Conservation (phyloP, 495 filamentous ascomycete genomes). For the Xylaria grammica region DNA sequence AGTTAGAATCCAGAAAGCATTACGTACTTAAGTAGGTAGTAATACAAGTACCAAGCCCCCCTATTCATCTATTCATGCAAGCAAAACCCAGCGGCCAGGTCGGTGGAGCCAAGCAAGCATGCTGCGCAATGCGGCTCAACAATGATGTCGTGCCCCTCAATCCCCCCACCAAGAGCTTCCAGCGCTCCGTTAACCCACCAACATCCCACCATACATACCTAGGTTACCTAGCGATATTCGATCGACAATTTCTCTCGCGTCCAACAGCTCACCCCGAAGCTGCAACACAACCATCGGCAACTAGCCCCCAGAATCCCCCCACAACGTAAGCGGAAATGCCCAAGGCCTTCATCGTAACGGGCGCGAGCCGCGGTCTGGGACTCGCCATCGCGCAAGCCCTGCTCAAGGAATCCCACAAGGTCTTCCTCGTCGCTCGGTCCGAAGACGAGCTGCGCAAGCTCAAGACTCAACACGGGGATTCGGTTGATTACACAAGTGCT, state of each 20-base stretch:
- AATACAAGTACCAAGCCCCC: no score
- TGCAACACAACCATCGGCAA: not conserved
- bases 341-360: slow-evolving; percentile 73
- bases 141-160: slow-evolving; percentile 14
- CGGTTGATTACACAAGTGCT: slow-evolving; percentile 74
- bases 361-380: slow-evolving; percentile 79
- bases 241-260: slow-evolving; percentile 19
- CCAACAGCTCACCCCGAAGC: slow-evolving; percentile 1
- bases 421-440: slow-evolving; percentile 79
- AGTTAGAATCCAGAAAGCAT: no score
- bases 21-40: no score
- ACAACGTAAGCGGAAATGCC: slow-evolving; percentile 38
- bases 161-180: not conserved
- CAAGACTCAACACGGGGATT: slow-evolving; percentile 64
- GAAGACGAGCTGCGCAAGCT: slow-evolving; percentile 68
- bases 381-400: slow-evolving; percentile 77
- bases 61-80: no score
- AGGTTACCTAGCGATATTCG: no score
- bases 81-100: not conserved
- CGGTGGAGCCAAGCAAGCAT: not conserved
- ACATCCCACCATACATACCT: not conserved
- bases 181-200: not conserved
- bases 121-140: not conserved
- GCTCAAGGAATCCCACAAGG: slow-evolving; percentile 66
- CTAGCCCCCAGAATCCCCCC: not conserved